Conservation (phyloP, 208 protist species). For the Trypanosoma mega region DNA sequence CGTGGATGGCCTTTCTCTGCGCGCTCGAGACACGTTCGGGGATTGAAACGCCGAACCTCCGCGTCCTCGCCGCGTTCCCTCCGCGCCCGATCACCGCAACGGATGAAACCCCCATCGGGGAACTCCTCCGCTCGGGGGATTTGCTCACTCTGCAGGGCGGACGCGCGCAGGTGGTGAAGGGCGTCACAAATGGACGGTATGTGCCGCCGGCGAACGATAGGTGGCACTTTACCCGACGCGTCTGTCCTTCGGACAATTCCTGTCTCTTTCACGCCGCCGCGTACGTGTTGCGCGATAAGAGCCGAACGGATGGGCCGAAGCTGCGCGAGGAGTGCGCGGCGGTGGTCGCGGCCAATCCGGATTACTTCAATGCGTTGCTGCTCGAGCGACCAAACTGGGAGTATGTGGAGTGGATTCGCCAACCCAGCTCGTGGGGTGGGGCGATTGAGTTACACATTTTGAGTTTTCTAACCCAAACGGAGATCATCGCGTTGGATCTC, state of each 20-base stretch:
- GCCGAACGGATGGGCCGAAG: constrained; percentile 53
- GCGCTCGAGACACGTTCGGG: constrained; percentile 34
- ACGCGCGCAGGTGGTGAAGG: constrained; percentile 55
- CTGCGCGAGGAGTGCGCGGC: constrained; percentile 83
- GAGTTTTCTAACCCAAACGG: constrained; percentile 76
- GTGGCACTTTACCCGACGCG: constrained; percentile 83
- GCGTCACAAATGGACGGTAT: constrained; percentile 64
- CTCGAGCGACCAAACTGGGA: constrained; percentile 48
- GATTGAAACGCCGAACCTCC: constrained; percentile 39
- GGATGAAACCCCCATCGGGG: constrained; percentile 28
- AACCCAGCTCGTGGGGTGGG: constrained; percentile 89
- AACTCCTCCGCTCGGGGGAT: constrained; percentile 51
- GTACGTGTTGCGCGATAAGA: constrained; percentile 90
- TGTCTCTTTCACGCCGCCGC: constrained; percentile 94
- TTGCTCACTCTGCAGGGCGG: constrained; percentile 83
- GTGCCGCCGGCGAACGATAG: constrained; percentile 68
- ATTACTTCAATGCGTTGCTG: constrained; percentile 74
- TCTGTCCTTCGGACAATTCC: constrained; percentile 92
- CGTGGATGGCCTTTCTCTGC: constrained; percentile 38
- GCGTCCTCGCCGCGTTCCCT: constrained; percentile 75
- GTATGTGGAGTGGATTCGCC: constrained; percentile 77
- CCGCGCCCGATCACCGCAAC: constrained; percentile 61
- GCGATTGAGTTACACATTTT: constrained; percentile 92
- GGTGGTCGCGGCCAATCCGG: constrained; percentile 66
- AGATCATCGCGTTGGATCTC: constrained; percentile 90